Percentiles rank a stretch among this genome's conserved stretches.
Evolutionary conservation across 176 grass and related monocot genomes (phyloP).

Genomic region (Bonia amplexicaulis): DNA sequence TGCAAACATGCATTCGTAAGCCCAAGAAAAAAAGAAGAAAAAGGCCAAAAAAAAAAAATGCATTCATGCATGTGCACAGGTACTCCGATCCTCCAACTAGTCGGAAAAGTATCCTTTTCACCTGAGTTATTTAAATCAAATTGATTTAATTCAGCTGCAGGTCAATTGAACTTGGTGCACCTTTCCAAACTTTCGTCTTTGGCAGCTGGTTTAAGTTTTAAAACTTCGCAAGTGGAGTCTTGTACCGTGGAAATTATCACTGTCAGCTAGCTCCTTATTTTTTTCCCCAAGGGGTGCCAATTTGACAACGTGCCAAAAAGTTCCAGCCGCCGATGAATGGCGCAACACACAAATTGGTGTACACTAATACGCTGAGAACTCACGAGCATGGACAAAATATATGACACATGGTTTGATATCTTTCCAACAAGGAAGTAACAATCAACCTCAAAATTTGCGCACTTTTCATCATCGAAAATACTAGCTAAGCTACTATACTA

Average conservation of each 20-base stretch:
- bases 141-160: background rate
- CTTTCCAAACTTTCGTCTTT: background rate
- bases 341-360: background rate
- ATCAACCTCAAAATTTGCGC: background rate
- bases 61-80: background rate
- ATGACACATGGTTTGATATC: background rate
- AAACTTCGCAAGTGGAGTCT: constrained; percentile 22
- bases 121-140: background rate
- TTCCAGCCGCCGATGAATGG: constrained; percentile 7
- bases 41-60: background rate
- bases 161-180: background rate
- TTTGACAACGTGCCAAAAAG: constrained; percentile 3
- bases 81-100: background rate
- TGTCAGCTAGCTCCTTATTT: background rate
- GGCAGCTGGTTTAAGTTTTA: background rate
- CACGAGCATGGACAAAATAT: background rate
- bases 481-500: background rate
- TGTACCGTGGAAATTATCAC: background rate
- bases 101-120: background rate
- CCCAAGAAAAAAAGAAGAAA: background rate
- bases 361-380: background rate
- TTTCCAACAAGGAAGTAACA: background rate
- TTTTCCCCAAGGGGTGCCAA: background rate
- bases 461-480: background rate
- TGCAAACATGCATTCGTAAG: background rate